These are phyloP conservation scores for Chamaecyparis obtusa DNA, from an alignment of 75 land plant genomes.

Conservation along the genomic window DNA sequence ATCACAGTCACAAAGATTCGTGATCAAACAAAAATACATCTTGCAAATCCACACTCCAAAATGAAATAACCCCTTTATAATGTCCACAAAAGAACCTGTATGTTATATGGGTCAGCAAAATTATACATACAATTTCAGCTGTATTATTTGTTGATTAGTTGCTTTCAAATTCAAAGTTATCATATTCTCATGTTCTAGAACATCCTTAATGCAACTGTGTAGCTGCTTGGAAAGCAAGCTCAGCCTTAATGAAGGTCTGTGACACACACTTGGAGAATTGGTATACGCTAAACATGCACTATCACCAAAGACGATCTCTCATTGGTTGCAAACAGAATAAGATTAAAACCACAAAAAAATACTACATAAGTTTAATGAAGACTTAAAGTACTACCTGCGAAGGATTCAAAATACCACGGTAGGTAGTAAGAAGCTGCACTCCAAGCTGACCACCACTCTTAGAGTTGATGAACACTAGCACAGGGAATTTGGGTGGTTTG, in stretches of 20 bases:
- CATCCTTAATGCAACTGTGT: too few relatives aligned
- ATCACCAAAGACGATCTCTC: background rate
- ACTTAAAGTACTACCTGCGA: conserved; percentile 47
- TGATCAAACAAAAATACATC: background rate
- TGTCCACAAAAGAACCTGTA: background rate
- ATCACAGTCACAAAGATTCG: background rate
- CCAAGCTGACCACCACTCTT: conserved; percentile 96
- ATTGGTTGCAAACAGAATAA: background rate
- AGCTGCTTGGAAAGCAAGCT: too few relatives aligned
- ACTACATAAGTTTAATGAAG: background rate
- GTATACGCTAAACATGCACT: background rate
- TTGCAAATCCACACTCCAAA: background rate
- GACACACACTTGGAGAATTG: background rate
- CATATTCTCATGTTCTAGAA: too few relatives aligned
- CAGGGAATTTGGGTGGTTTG: conserved; percentile 50
- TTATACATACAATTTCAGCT: background rate
- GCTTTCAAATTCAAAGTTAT: background rate
- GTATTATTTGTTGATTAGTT: background rate
- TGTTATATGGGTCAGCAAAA: background rate
- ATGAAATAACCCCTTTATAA: background rate
- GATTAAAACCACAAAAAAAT: background rate
- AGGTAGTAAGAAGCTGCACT: conserved; percentile 50
- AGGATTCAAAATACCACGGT: conserved; percentile 51
- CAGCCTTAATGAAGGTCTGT: too few relatives aligned
- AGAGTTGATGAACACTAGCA: conserved; percentile 85